Base-by-base conservation (phyloP, 495 filamentous ascomycete species). In the Talaromyces adpressus region DNA sequence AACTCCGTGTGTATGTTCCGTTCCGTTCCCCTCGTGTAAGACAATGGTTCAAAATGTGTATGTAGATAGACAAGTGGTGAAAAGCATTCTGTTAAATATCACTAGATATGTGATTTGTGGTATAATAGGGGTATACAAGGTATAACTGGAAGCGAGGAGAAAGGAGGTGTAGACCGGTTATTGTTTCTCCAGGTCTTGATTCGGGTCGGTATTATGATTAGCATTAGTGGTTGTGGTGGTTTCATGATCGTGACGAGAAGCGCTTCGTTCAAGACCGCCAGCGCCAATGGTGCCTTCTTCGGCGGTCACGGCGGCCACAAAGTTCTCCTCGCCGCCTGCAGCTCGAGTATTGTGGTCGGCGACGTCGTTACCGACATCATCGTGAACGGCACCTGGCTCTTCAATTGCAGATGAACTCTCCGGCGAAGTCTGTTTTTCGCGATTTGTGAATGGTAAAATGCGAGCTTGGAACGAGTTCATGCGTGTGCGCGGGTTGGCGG, bases 401-500 rank as follows among this genome's bases (percentile, higher is more conserved):
- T 58, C 56, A 0, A n/a, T 36, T 5, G 29, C 36, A 36, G 30
- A 36, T 25, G 30, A 22, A 1, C 29, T 58, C 11, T 32, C 27
- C 3, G 27, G 56, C 5, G 56, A 58, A 30, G 64, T 69, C 30
- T 71, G 67, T 47, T 78, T 78, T 18, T 75, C 72, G 14, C 73
- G 76, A 3, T 41, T 54, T 0, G 27, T 20, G 16, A 57, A 63
- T 25, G 62, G 54, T 14, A 58, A 22, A 11, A 63, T 57, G 6
- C 62, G 66, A 16, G 66, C 73, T 32, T 79, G 75, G 0, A 81
- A 65, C 1, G 77, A 76, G 52, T 68, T 72, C 36, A 79, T 71
- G 32, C 76, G 75, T n/a, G 77, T 81, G 25, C 76, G 75, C 6
- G 72, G 72, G 25, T 68, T 71, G 22, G 75, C 77, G 16, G 66